Evolutionary conservation across 2,329 filamentous ascomycete genomes (phyloP), one percentile per base, ranked within the genome.

Genomic region (Fusarium marasasianum): DNA sequence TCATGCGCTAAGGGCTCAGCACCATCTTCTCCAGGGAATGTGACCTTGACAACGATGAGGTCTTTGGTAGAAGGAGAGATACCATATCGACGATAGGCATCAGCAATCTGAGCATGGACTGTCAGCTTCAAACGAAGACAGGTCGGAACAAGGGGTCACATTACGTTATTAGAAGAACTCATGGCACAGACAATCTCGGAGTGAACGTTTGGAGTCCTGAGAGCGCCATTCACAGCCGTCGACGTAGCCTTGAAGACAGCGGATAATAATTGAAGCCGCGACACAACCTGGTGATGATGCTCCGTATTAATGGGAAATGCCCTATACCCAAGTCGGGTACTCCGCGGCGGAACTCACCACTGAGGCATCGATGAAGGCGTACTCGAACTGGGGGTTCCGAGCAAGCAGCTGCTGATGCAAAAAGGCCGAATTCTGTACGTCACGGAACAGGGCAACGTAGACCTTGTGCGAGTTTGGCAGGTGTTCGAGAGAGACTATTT

Each of bases 41-140:
- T 88, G 31, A 98, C 87, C 81, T 98, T 98, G 78, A 98, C 87
- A 12, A 94, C 91, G 6, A 98, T 84, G n/a, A 99, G 83, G 75
- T 91, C 83, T 50, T 87, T 91, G 6, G 93, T 96, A 17, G 86
- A 84, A 18, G 94, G 90, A 2, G 89, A 86, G 66, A 98, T 91
- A 54, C 96, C 96, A 79, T 96, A 98, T 61, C 92, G 92, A 38
- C 94, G 92, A 83, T 98, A 98, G 1, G 95, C 92, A 77, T 98
- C 95, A 58, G 94, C 90, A 79, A 99, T 98, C 94, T 97, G 58
- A 12, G 38, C 12, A 38, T 38, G 58, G 56, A 8, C 53, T 53
- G 72, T 74, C 55, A 69, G 69, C 51, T 57, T 56, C n/a, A 24
- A 53, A 24, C 31, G 40, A 50, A 51, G 29, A 51, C 33, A 35